Base-by-base conservation (phyloP, 345 rosid genomes). In the Trapa bicornis region DNA sequence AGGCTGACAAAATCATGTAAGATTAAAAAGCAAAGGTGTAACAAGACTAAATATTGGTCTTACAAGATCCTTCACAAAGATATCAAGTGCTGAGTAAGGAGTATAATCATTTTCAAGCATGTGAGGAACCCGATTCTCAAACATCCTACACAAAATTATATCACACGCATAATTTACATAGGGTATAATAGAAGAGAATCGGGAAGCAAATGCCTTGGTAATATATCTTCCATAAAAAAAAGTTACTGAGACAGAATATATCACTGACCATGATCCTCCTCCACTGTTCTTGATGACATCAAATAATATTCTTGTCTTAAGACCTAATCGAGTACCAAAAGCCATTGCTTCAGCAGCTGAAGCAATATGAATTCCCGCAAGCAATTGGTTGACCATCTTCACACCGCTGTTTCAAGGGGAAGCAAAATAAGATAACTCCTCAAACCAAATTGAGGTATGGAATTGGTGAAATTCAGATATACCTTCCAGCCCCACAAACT, bases 301-400 rank as follows among this genome's bases (percentile, higher is more conserved):
- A 68, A 88, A 93, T 65, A 93, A 83, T 68, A 68, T 74, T 81
- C 92, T 80, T 65, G 98, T 82, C 72, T 79, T 81, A 74, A 93
- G 96, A 75, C 98, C 90, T 75, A 93, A 80, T 41, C 90, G 90
- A 75, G 96, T 91, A 71, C 96, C 98, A 70, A 89, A 84, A 61
- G 98, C 98, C 86, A 93, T 88, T 67, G 96, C 98, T 81, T 93
- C 98, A 17, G 98, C 98, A 70, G 96, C 83, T 72, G 94, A 79
- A 75, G 97, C 98, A 70, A 93, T 93, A 77, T 93, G 98, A 74
- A 89, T 91, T 75, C 98, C 98, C 68, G 98, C 98, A 77, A 93
- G 98, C 78, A 93, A 75, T 76, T 93, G 98, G 77, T 93, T 93
- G 74, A 84, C 87, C 98, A 89, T 93, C 76, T 92, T 93, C 65